These are phyloP conservation scores for Cladosporium colombiae DNA, from an alignment of 2,329 filamentous ascomycete genomes.

Conservation along the genomic window DNA sequence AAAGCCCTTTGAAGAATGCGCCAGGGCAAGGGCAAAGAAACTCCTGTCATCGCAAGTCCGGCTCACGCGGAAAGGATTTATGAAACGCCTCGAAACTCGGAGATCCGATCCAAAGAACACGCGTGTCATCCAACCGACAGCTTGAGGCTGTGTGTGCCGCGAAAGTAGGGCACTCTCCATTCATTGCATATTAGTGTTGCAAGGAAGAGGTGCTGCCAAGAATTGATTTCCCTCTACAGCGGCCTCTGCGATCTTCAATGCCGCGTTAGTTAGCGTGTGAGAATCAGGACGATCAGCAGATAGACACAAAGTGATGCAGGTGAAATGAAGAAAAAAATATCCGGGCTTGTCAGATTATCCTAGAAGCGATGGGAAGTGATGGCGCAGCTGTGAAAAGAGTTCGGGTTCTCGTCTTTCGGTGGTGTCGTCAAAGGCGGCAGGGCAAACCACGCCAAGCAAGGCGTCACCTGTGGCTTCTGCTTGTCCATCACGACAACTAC, in stretches of 20 bases:
- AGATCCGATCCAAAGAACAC: neutral
- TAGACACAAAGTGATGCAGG: neutral
- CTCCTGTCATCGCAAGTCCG: constrained; percentile 4
- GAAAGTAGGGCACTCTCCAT: neutral
- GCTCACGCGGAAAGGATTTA: neutral
- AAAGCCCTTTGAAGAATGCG: constrained; percentile 1
- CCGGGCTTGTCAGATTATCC: neutral
- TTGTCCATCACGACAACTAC: neutral
- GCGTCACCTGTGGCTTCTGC: neutral
- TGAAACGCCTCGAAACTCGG: constrained; percentile 2
- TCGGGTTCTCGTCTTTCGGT: neutral
- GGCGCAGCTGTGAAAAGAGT: neutral
- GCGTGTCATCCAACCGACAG: neutral
- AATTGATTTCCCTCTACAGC: neutral
- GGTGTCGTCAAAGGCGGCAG: neutral
- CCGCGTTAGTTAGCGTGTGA: neutral
- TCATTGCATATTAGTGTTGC: neutral
- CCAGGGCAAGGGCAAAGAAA: neutral
- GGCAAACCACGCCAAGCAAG: neutral
- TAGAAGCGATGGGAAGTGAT: no score
- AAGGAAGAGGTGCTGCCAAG: neutral
- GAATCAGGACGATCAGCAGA: neutral
- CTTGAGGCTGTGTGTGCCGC: neutral
- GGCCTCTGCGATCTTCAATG: neutral
- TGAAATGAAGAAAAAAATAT: neutral